A percentile compares a stretch with the other conserved stretches of the same genome.
Conservation (phyloP, 2,329 filamentous ascomycete species). For the Aspergillus novofumigatus region DNA sequence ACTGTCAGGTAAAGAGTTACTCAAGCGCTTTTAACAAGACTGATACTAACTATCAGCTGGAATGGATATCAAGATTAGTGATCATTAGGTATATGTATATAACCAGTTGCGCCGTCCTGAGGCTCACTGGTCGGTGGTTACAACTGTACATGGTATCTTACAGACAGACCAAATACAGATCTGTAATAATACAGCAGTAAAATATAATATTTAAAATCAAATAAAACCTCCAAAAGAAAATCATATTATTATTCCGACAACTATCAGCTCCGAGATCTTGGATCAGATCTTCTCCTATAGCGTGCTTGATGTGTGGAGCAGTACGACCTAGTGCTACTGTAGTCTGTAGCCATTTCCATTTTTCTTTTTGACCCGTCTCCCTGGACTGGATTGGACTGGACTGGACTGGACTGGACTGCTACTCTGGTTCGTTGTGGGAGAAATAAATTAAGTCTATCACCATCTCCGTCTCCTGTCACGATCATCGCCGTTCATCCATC, state of each 20-base stretch:
- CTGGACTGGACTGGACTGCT: constrained; percentile 26
- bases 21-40: too few species aligned
- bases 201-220: constrained; percentile 2
- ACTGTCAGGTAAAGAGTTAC: neutral
- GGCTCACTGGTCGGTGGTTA: neutral
- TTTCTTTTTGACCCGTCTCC: constrained; percentile 33
- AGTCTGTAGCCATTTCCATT: constrained; percentile 21
- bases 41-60: too few species aligned
- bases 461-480: constrained; percentile 13
- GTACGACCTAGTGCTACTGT: constrained; percentile 9
- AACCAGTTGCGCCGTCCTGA: neutral
- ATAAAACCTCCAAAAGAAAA: constrained; percentile 2
- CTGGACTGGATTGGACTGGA: constrained; percentile 29
- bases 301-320: constrained; percentile 26
- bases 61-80: too few species aligned
- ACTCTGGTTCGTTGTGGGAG: constrained; percentile 5
- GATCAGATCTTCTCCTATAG: constrained; percentile 38
- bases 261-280: constrained; percentile 40
- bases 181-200: neutral
- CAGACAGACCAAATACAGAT: neutral
- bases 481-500: constrained; percentile 6
- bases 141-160: neutral
- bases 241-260: constrained; percentile 22
- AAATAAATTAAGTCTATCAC: constrained; percentile 15
- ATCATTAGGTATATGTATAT: too few species aligned